Evolutionary conservation across 805 yeast genomes (phyloP), one percentile per base, ranked within the genome.

Genomic region (Brettanomyces bruxellensis): DNA sequence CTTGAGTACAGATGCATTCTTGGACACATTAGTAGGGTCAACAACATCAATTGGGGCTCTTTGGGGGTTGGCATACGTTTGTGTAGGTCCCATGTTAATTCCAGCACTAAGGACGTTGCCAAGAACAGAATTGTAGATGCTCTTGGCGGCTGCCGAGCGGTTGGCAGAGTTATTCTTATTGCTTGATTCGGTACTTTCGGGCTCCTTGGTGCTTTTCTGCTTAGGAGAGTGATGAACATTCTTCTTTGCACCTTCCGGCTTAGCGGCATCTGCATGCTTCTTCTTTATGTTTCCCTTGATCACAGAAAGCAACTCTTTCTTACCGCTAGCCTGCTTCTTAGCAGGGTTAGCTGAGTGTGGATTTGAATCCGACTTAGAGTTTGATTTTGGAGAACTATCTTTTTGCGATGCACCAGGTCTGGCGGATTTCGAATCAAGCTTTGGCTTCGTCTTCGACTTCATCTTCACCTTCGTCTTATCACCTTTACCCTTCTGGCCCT

Each of bases 251-350:
- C 50, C 51, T 37, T 36, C 44, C 22, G 14, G 38, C 3, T 35
- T 35, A 6, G n/a, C 38, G 38, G 8, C 23, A n/a, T 4, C 49
- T 36, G 7, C 45, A 39, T 14, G 40, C 12, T 23, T 47, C 28
- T 22, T 14, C 18, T 11, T 25, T 36, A 5, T 38, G 13, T n/a
- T 65, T 2, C 62, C 60, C 53, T 74, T 73, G 49, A 77, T 67
- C 46, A 71, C 58, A 7, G 69, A 64, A 47, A 76, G 59, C 25
- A 77, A 60, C 42, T 74, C 79, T 54, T 52, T 55, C 49, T 44
- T 49, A 18, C 47, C 45, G 23, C 11, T 22, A 4, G 36, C 34
- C 32, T 44, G 35, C 24, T 34, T 36, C 34, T 47, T 23, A 7
- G 38, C 41, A n/a, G 12, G 14, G 4, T 39, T 18, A 2, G 18